phyloP scores from a whole-genome alignment of 805 yeast species.

The Yamadazyma kitorensis region DNA sequence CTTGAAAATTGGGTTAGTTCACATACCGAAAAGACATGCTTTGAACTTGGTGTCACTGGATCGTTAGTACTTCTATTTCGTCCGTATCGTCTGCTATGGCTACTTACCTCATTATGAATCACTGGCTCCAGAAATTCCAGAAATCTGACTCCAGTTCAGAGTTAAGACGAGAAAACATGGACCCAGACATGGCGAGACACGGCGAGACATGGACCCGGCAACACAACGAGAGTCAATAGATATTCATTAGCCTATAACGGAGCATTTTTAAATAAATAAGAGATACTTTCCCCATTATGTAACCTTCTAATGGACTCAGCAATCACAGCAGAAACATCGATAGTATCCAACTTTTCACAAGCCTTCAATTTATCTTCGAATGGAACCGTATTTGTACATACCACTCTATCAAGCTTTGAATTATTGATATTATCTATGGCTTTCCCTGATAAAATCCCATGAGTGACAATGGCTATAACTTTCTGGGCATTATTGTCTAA shows the following conservation, averaged over 20 bases:
- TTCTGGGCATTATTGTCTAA: constrained; percentile 76
- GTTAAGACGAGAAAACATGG: no score
- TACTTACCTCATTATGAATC: no score
- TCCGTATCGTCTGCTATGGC: no score
- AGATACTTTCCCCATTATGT: constrained; percentile 94
- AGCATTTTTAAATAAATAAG: constrained; percentile 74
- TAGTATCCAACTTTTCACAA: constrained; percentile 70
- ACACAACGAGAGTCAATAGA: no score
- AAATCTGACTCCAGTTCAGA: no score
- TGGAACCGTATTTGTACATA: constrained; percentile 94
- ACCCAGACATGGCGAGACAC: no score
- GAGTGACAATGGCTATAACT: constrained; percentile 93
- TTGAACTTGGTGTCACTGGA: no score
- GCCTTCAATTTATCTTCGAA: constrained; percentile 56
- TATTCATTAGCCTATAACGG: constrained; percentile 22
- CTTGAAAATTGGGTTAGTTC: not conserved
- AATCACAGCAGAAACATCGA: constrained; percentile 81
- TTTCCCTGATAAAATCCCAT: constrained; percentile 85
- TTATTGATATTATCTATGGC: constrained; percentile 73
- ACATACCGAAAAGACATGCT: constrained; percentile 73
- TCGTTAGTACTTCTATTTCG: no score
- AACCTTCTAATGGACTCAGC: constrained; percentile 94
- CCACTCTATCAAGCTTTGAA: constrained; percentile 66
- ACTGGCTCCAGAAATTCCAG: no score
- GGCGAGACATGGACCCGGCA: no score